Percentiles rank a stretch among this genome's conserved stretches.
Conservation (phyloP, 257 asterid species). For the Oldenlandia corymbosa region DNA sequence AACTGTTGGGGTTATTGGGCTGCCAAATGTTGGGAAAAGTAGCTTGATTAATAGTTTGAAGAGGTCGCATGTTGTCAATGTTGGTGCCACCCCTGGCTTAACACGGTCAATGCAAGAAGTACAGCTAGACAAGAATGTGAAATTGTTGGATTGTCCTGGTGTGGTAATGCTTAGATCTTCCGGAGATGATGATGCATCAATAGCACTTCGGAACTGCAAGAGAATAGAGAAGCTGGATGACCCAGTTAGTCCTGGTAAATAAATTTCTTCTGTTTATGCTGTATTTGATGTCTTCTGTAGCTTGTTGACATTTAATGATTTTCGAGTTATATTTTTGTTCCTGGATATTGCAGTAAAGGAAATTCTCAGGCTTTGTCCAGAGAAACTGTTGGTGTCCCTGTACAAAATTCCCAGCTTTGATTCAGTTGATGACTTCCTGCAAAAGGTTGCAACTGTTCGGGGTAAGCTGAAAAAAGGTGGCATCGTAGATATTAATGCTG, state of each 20-base stretch:
- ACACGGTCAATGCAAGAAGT: conserved; percentile 96
- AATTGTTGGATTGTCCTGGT: conserved; percentile 87
- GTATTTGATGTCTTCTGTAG: background rate
- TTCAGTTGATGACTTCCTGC: conserved; percentile 84
- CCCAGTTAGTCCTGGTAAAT: conserved; percentile 73
- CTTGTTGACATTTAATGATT: conserved; percentile 2
- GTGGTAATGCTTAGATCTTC: conserved; percentile 87
- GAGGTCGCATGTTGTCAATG: conserved; percentile 84
- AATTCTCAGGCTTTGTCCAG: conserved; percentile 83
- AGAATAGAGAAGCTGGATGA: conserved; percentile 91
- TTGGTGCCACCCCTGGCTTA: conserved; percentile 92
- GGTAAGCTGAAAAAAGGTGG: conserved; percentile 96
- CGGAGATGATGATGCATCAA: conserved; percentile 50
- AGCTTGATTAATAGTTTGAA: conserved; percentile 88
- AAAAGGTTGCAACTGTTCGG: conserved; percentile 71
- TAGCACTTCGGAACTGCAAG: conserved; percentile 95
- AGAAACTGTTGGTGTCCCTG: conserved; percentile 49
- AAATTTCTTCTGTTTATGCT: background rate
- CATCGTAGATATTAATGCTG: conserved; percentile 65
- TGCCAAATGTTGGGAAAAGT: conserved; percentile 99
- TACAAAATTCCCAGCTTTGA: conserved; percentile 74
- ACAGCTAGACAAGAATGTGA: conserved; percentile 78
- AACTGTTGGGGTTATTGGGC: conserved; percentile 88
- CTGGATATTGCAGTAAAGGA: conserved; percentile 61
- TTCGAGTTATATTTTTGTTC: background rate